A percentile compares a stretch with the other conserved stretches of the same genome.
These are phyloP conservation scores for Cordyceps tenuipes DNA, from an alignment of 2,329 filamentous ascomycete species.

Conservation along the genomic window DNA sequence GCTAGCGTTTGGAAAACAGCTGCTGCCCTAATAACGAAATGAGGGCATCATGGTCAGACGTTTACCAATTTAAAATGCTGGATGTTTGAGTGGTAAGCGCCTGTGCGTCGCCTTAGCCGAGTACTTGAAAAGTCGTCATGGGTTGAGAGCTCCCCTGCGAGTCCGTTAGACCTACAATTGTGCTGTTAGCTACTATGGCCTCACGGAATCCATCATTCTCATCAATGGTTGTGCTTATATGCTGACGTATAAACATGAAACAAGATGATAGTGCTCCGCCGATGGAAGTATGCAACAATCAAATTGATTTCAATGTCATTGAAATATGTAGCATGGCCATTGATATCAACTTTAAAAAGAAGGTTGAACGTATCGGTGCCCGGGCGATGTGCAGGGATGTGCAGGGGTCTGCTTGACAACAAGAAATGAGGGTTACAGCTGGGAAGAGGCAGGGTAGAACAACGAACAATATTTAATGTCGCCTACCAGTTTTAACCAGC, in stretches of 20 bases:
- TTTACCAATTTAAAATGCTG: background rate
- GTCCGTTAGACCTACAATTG: background rate
- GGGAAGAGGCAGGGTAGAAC: background rate
- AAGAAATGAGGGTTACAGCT: background rate
- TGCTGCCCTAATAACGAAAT: too few species aligned
- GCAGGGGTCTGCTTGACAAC: background rate
- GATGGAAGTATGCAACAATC: background rate
- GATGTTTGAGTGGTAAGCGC: too few species aligned
- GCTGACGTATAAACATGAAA: background rate
- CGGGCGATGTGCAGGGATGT: background rate
- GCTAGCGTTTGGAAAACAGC: too few species aligned
- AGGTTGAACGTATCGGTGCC: background rate
- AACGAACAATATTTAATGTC: background rate
- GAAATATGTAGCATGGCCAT: background rate
- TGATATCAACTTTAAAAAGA: background rate
- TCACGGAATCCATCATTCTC: too few species aligned
- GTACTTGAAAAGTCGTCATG: background rate
- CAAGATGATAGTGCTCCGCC: background rate
- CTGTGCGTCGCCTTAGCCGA: too few species aligned
- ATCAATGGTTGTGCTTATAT: too few species aligned
- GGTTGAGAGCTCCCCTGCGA: background rate
- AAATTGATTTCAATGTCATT: background rate
- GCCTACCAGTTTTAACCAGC: background rate
- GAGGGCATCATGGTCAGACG: background rate
- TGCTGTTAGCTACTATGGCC: too few species aligned